Percentiles rank a stretch among this genome's conserved stretches.
Evolutionary conservation across 208 protist species (phyloP).

Genomic region (Novymonas esmeraldas): DNA sequence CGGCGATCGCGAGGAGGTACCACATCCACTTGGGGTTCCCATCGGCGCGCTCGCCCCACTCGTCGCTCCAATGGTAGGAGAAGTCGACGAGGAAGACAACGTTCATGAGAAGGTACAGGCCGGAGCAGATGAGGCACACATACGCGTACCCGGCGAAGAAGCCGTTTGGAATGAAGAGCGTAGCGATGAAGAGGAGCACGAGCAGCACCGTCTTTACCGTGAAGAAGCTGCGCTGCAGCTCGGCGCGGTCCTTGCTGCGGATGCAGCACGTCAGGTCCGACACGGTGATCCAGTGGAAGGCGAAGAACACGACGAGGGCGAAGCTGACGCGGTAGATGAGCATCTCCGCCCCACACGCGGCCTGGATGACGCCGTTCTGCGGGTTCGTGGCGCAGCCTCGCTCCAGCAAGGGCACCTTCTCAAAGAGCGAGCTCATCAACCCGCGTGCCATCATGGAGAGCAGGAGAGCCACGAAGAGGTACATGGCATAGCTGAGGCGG

Average conservation of each 20-base stretch:
- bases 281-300: constrained; percentile 80
- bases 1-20: constrained; percentile 75
- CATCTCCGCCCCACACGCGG: constrained; percentile 74
- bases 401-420: constrained; percentile 51
- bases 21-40: constrained; percentile 83
- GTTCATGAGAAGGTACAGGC: constrained; percentile 87
- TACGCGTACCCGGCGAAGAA: constrained; percentile 89
- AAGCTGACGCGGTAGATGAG: constrained; percentile 90
- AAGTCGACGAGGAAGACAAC: constrained; percentile 96
- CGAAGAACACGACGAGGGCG: constrained; percentile 78
- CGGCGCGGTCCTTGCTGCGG: constrained; percentile 59
- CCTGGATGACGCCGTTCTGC: constrained; percentile 23
- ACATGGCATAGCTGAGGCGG: constrained; percentile 80
- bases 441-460: constrained; percentile 62
- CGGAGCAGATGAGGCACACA: constrained; percentile 79
- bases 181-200: constrained; percentile 58
- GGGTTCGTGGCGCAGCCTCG: constrained; percentile 54
- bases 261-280: constrained; percentile 91
- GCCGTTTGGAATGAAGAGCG: constrained; percentile 84
- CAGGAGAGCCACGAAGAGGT: constrained; percentile 80
- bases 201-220: constrained; percentile 76
- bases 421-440: constrained; percentile 55
- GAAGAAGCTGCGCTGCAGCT: constrained; percentile 86
- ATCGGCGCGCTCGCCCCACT: constrained; percentile 88
- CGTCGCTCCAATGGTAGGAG: constrained; percentile 92